phyloP scores from a whole-genome alignment of 306 rosid genomes.

The Benincasa hispida region DNA sequence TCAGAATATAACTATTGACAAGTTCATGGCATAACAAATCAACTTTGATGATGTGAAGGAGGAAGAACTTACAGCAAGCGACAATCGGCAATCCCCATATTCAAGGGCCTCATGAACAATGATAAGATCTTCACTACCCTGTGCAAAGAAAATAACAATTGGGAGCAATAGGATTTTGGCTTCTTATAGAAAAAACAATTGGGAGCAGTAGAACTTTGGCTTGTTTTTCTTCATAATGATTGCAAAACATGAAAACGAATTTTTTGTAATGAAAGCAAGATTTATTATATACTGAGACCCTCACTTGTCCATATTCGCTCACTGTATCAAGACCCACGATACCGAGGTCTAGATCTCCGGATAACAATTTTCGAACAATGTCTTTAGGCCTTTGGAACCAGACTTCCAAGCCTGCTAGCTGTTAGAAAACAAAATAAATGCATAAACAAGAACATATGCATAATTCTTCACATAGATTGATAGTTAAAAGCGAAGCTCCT shows the following conservation, averaged over 20 bases:
- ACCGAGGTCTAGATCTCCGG: conserved; percentile 93
- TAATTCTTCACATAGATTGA: background rate
- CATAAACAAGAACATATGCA: background rate
- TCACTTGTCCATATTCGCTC: conserved; percentile 65
- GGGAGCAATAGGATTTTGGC: background rate
- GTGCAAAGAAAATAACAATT: conserved; percentile 4
- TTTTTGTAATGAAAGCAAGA: too few species aligned
- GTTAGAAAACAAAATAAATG: background rate
- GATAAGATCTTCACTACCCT: conserved; percentile 71
- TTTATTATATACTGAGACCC: background rate
- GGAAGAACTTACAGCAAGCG: conserved; percentile 62
- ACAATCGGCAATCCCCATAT: conserved; percentile 73
- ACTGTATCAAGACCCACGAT: conserved; percentile 76
- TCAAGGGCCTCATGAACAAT: conserved; percentile 80
- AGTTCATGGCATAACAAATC: background rate
- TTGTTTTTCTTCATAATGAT: background rate
- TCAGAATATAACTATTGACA: background rate
- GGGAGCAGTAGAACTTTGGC: background rate
- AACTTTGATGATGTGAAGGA: background rate
- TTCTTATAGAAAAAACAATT: background rate
- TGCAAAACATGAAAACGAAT: background rate
- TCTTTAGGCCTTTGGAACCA: conserved; percentile 95
- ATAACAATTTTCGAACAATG: conserved; percentile 60
- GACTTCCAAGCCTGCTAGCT: conserved; percentile 72
- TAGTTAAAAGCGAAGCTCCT: background rate